Conservation (phyloP, 768 basidiomycete genomes). For the Russula vinacea region DNA sequence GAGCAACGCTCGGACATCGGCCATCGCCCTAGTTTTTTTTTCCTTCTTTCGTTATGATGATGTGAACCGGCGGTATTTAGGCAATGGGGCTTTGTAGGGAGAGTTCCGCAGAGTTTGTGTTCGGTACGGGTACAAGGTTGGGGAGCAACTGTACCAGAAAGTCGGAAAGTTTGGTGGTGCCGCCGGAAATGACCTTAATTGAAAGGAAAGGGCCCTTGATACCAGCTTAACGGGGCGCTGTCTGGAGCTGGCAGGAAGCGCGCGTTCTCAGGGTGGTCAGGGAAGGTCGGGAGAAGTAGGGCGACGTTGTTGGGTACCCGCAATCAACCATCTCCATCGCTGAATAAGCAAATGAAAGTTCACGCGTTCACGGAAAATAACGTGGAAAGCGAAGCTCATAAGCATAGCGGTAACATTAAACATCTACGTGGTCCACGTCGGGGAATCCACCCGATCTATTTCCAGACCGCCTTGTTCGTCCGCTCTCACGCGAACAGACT, state of each 20-base stretch:
- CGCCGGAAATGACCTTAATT: neutral
- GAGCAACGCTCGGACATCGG: conserved; percentile 78
- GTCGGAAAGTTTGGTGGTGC: conserved; percentile 13
- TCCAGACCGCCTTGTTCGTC: conserved; percentile 6
- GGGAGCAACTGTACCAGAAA: neutral
- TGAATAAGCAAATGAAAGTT: neutral
- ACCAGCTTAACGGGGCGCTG: neutral
- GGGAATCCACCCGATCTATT: conserved; percentile 10
- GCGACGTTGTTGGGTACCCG: neutral
- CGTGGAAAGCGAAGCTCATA: conserved; percentile 6
- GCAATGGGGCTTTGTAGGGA: no score
- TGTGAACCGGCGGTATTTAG: neutral
- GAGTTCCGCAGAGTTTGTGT: neutral
- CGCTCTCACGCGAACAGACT: conserved; percentile 16
- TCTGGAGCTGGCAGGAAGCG: neutral
- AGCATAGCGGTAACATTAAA: conserved; percentile 16
- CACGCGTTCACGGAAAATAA: neutral
- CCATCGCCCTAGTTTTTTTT: conserved; percentile 42
- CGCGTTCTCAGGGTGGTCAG: neutral
- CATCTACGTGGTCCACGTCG: neutral
- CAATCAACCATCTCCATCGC: neutral
- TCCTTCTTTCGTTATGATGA: neutral
- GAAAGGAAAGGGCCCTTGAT: conserved; percentile 1
- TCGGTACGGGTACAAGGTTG: neutral
- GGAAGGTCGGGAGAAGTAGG: neutral